Evolutionary conservation across 768 basidiomycete species (phyloP), one percentile per base, ranked within the genome.

Genomic region (Tylopilus plumbeoviolaceoides): DNA sequence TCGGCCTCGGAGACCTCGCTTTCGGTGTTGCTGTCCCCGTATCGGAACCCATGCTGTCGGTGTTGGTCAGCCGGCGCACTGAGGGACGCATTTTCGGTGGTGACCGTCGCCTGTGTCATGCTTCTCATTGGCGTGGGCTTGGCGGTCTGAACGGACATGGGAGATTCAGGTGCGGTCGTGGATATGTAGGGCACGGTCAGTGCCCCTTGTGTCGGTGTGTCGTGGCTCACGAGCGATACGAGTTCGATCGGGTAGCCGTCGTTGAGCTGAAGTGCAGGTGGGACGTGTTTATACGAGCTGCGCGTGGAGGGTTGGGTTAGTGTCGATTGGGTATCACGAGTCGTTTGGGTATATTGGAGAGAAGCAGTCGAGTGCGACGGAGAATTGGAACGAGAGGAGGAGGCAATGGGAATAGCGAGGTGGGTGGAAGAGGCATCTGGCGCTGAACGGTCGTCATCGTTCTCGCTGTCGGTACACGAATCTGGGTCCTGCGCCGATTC

Each of bases 141-240:
- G 20, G 63, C 55, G 17, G 65, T 59, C 43, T 59, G 44, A 4
- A 56, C 47, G n/a, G 63, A 56, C 28, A 55, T 58, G 23, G 73
- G 73, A 4, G 73, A 70, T 38, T 75, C 75, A 1, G 79, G 77
- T 4, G 65, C 74, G 7, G 77, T 76, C 2, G 79, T 82, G 5
- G 78, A 77, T 53, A 85, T 83, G 8, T 63, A 70, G 15, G 83
- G 84, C 45, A 85, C 80, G 1, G 76, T 71, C 25, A 78, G 59
- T 0, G 75, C 75, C 14, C 69, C 73, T 35, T 73, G 78, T 2
- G 73, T 69, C 25, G 47, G 49, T 8, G 52, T 35, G 23, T 53
- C 66, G n/a, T 44, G 21, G 14, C 17, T 48, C 3, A 53, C 5
- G 11, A 51, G 62, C 4, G 57, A 55, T 25, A 58, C 54, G 28